Conservation (phyloP, 768 basidiomycete genomes). For the Mycena latifolia region DNA sequence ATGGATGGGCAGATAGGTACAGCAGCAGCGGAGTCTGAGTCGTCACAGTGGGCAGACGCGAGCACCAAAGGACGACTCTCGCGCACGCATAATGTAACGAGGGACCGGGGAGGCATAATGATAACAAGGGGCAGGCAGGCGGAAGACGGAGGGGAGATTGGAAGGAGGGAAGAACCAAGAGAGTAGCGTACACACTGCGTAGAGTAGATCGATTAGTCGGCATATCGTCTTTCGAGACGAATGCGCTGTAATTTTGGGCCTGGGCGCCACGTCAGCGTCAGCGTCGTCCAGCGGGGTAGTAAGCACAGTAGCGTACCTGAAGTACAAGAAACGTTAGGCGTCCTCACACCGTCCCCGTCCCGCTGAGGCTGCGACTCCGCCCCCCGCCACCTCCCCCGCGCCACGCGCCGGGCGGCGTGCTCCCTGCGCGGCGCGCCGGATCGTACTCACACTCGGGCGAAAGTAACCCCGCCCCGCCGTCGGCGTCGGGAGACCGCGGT, state of each 20-base stretch:
- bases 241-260: neutral
- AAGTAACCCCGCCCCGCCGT: neutral
- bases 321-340: neutral
- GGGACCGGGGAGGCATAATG: neutral
- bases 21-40: neutral
- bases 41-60: neutral
- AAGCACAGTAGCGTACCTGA: neutral
- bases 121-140: neutral
- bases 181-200: neutral
- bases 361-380: constrained; percentile 24
- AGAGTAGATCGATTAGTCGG: constrained; percentile 2
- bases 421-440: constrained; percentile 22
- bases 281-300: neutral
- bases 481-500: neutral
- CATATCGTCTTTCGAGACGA: neutral
- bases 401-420: constrained; percentile 31
- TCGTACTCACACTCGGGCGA: constrained; percentile 1
- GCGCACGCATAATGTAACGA: too few relatives aligned
- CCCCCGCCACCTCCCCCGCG: constrained; percentile 21
- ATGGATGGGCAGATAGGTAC: too few relatives aligned
- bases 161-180: neutral
- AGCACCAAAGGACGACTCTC: too few relatives aligned
- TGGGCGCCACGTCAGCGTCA: neutral
- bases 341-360: constrained; percentile 18
- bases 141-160: neutral